These are phyloP conservation scores for Mollisia scopiformis DNA, from an alignment of 2,329 filamentous ascomycete genomes.

Conservation along the genomic window DNA sequence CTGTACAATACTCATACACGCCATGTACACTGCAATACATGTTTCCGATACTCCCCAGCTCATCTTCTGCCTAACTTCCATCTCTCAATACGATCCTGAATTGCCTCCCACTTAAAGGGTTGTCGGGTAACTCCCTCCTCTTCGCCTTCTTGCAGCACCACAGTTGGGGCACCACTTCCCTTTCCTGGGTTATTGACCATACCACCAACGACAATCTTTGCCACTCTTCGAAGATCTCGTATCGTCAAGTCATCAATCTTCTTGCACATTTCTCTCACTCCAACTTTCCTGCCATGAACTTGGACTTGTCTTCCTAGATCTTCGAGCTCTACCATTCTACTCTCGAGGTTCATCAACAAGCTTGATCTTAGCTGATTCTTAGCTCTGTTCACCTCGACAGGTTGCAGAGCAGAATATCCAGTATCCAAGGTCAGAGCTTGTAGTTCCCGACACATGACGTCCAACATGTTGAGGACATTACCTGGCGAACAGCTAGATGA, in stretches of 20 bases:
- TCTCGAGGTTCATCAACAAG: slow-evolving; percentile 96
- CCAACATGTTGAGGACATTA: slow-evolving; percentile 81
- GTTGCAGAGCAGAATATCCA: slow-evolving; percentile 72
- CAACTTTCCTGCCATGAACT: slow-evolving; percentile 91
- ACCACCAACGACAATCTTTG: slow-evolving; percentile 76
- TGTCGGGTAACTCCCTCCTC: slow-evolving; percentile 65
- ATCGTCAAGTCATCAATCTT: slow-evolving; percentile 84
- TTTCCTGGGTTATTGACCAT: slow-evolving; percentile 72
- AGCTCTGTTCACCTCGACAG: slow-evolving; percentile 82
- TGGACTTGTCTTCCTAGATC: slow-evolving; percentile 94
- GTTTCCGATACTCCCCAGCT: background rate
- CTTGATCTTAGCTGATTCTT: slow-evolving; percentile 95
- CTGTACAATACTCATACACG: slow-evolving; percentile 20
- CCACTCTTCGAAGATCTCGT: slow-evolving; percentile 79
- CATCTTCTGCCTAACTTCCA: slow-evolving; percentile 78
- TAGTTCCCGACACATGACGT: slow-evolving; percentile 93
- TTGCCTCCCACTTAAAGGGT: slow-evolving; percentile 81
- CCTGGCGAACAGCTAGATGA: slow-evolving; percentile 81
- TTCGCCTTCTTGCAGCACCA: slow-evolving; percentile 91
- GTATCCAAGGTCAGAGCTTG: slow-evolving; percentile 75
- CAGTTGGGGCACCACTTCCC: slow-evolving; percentile 88
- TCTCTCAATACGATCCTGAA: slow-evolving; percentile 80
- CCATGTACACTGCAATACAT: background rate
- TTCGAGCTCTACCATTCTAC: slow-evolving; percentile 95
- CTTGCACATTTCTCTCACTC: slow-evolving; percentile 89